Conservation (phyloP, 495 filamentous ascomycete species). For the Cercophora scortea region DNA sequence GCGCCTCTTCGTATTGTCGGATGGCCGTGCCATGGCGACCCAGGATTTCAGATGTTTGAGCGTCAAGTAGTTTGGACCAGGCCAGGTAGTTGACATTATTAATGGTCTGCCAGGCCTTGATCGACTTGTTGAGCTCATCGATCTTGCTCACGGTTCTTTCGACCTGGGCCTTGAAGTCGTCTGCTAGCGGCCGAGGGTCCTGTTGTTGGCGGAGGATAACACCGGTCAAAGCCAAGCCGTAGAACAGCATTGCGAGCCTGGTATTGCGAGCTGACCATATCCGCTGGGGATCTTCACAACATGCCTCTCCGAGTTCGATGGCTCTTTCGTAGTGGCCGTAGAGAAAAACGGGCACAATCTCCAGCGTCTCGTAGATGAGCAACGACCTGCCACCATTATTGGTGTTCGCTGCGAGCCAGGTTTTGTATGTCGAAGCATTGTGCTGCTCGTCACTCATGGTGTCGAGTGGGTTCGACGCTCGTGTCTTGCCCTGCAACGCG, state of each 20-base stretch:
- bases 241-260: constrained; percentile 57
- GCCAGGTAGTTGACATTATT: constrained; percentile 73
- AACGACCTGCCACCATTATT: constrained; percentile 45
- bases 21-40: constrained; percentile 55
- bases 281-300: constrained; percentile 48
- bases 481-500: constrained; percentile 79
- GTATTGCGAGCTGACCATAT: constrained; percentile 68
- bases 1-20: constrained; percentile 61
- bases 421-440: constrained; percentile 54
- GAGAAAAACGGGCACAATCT: constrained; percentile 63
- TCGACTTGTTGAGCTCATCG: constrained; percentile 46
- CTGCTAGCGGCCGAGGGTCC: constrained; percentile 40
- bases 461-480: constrained; percentile 41
- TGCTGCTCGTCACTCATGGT: constrained; percentile 70
- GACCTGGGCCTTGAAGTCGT: constrained; percentile 44
- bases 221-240: constrained; percentile 60
- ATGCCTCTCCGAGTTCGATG: constrained; percentile 56
- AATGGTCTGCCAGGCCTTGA: constrained; percentile 59
- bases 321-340: constrained; percentile 69
- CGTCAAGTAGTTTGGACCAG: constrained; percentile 69
- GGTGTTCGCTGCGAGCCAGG: constrained; percentile 36
- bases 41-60: constrained; percentile 59
- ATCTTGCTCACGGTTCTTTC: constrained; percentile 48
- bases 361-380: constrained; percentile 64
- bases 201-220: constrained; percentile 52